Conservation (phyloP, 306 rosid species). For the Medicago ruthenica region DNA sequence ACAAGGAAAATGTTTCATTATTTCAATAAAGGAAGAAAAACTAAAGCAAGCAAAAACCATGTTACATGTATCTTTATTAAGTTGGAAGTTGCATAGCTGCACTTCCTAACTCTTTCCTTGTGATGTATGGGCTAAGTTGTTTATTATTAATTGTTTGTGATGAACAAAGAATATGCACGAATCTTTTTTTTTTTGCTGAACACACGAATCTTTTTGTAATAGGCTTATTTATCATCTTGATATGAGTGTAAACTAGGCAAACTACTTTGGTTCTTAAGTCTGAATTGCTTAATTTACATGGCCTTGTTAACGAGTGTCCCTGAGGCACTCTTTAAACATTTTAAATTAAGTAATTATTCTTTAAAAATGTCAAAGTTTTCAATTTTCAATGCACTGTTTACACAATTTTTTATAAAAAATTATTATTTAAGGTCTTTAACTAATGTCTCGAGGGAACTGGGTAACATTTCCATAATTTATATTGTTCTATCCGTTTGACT, state of each 20-base stretch:
- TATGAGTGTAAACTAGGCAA: conserved; percentile 3
- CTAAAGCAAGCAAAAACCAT: conserved; percentile 27
- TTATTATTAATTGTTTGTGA: conserved; percentile 32
- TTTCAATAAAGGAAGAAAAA: conserved; percentile 30
- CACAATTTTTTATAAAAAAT: too few species aligned
- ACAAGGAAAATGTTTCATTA: conserved; percentile 29
- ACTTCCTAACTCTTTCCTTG: conserved; percentile 39
- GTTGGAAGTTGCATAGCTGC: conserved; percentile 44
- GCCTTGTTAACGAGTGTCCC: too few species aligned
- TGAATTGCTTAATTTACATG: too few species aligned
- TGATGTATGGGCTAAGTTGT: conserved; percentile 45
- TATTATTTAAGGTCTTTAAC: too few species aligned
- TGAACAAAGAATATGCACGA: conserved; percentile 18
- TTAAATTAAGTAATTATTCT: too few species aligned
- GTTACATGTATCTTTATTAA: conserved; percentile 31
- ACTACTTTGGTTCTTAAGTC: neutral
- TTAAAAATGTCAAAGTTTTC: too few species aligned
- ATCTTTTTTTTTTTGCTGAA: neutral
- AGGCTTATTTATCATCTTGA: conserved; percentile 8
- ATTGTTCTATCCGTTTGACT: neutral
- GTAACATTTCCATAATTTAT: too few species aligned
- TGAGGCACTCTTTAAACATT: too few species aligned
- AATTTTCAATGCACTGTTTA: too few species aligned
- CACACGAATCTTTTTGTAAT: neutral
- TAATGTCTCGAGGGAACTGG: too few species aligned